Evolutionary conservation across 2,329 filamentous ascomycete species (phyloP), one percentile per base, ranked within the genome.

Genomic region (Fusarium sp.): DNA sequence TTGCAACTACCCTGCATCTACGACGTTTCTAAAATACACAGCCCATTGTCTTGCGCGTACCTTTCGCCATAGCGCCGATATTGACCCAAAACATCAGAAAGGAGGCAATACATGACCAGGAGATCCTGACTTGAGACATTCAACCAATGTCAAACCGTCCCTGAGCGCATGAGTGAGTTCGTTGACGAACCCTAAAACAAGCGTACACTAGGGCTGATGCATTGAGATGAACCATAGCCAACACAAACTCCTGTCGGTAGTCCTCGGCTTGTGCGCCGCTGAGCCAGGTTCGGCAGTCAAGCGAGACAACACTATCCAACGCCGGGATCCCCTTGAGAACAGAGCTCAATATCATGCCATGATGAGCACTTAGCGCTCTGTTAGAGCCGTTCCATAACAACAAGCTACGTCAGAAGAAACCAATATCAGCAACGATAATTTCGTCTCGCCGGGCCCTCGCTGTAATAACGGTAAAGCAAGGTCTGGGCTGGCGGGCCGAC

Each of bases 311-410:
- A 49, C 58, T 39, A 46, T 48, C 17, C 34, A 45, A 42, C 9
- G 44, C 53, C 15, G 17, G 68, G 72, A 62, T 72, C 54, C 34
- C 51, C 52, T 52, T 65, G 48, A 51, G 48, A 61, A 28, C 24
- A 36, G 51, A 45, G 51, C 68, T 58, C 59, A 68, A 71, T 31
- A 72, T 74, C 68, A 66, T 68, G 60, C 68, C 51, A 72, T 69
- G 46, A 54, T 66, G 42, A 56, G 28, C 44, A 52, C 40, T 9
- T 71, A 61, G 72, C 58, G 67, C 48, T 36, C 36, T 54, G 18
- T 38, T 43, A 56, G 39, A 46, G 48, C 39, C 58, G 18, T 40
- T 8, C 40, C 18, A 42, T 20, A 45, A 38, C 44, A 17, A 39
- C 11, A 39, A 26, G 28, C 45, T 52, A 66, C 66, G 52, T 48